phyloP scores from a whole-genome alignment of 2,329 filamentous ascomycete species.

The Scopulariopsis brevicaulis region DNA sequence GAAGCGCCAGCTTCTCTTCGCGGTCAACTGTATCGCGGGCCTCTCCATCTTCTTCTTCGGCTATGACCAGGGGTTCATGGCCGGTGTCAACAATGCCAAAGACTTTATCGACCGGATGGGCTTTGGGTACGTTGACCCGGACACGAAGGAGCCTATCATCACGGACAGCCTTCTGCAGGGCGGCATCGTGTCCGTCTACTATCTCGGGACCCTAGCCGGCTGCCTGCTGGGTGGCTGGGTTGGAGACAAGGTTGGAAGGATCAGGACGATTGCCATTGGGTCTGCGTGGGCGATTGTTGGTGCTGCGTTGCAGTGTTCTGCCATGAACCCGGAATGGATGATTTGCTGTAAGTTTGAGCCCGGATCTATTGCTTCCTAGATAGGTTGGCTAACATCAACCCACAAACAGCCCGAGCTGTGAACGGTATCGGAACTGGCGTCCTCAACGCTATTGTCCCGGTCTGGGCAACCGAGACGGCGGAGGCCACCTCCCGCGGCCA shows the following conservation, averaged over 20 bases:
- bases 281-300: conserved; percentile 47
- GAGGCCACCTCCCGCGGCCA: conserved; percentile 57
- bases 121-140: conserved; percentile 46
- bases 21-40: conserved; percentile 51
- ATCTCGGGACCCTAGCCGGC: conserved; percentile 49
- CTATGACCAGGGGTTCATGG: conserved; percentile 46
- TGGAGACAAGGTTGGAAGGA: conserved; percentile 50
- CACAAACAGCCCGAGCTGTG: conserved; percentile 35
- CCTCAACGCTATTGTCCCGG: conserved; percentile 58
- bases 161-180: conserved; percentile 36
- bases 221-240: conserved; percentile 51
- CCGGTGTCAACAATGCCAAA: conserved; percentile 54
- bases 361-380: neutral
- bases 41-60: conserved; percentile 60
- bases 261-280: conserved; percentile 51
- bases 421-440: conserved; percentile 60
- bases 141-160: conserved; percentile 36
- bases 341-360: conserved; percentile 40
- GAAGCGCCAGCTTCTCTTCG: conserved; percentile 44
- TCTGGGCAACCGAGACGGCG: conserved; percentile 61
- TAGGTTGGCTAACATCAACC: neutral
- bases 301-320: conserved; percentile 52
- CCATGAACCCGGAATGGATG: conserved; percentile 59
- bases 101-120: conserved; percentile 55
- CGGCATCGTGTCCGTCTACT: conserved; percentile 25